phyloP scores from a whole-genome alignment of 2,329 filamentous ascomycete species.

The Hypoxylon sp. region DNA sequence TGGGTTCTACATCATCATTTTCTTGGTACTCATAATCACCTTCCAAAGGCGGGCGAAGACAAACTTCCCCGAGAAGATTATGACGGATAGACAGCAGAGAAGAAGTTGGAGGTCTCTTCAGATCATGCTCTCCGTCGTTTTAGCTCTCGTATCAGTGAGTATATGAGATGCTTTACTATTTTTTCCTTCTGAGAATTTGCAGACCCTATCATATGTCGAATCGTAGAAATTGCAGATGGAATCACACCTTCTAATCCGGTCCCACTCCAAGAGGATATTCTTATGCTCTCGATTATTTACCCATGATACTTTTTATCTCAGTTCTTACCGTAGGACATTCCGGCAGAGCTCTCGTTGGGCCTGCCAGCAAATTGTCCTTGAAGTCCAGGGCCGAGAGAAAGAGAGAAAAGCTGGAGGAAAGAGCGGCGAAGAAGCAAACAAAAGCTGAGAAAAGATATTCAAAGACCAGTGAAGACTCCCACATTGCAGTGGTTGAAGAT shows the following conservation, averaged over 20 bases:
- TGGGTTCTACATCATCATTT: constrained; percentile 54
- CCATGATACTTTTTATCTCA: constrained; percentile 63
- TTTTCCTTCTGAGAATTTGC: constrained; percentile 23
- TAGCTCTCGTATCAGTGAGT: constrained; percentile 53
- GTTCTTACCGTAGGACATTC: constrained; percentile 57
- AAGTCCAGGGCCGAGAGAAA: constrained; percentile 52
- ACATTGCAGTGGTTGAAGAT: no score
- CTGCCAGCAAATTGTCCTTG: constrained; percentile 54
- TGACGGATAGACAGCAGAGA: constrained; percentile 28
- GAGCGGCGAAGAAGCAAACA: not conserved
- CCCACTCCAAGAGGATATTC: constrained; percentile 65
- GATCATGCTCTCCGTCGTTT: constrained; percentile 49
- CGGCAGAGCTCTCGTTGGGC: constrained; percentile 54
- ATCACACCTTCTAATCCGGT: constrained; percentile 57
- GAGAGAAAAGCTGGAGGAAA: constrained; percentile 46
- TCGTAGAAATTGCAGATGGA: constrained; percentile 66
- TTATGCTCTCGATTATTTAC: constrained; percentile 63
- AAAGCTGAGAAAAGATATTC: not conserved
- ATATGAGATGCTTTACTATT: not conserved
- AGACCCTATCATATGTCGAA: constrained; percentile 69
- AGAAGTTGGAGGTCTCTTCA: constrained; percentile 52
- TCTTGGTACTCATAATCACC: constrained; percentile 51
- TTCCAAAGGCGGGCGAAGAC: constrained; percentile 49
- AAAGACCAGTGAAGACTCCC: not conserved
- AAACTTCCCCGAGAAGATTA: not conserved